Percentiles rank a stretch among this genome's conserved stretches.
These are phyloP conservation scores for Flaveria sonorensis DNA, from an alignment of 129 eudicot species.

Conservation along the genomic window DNA sequence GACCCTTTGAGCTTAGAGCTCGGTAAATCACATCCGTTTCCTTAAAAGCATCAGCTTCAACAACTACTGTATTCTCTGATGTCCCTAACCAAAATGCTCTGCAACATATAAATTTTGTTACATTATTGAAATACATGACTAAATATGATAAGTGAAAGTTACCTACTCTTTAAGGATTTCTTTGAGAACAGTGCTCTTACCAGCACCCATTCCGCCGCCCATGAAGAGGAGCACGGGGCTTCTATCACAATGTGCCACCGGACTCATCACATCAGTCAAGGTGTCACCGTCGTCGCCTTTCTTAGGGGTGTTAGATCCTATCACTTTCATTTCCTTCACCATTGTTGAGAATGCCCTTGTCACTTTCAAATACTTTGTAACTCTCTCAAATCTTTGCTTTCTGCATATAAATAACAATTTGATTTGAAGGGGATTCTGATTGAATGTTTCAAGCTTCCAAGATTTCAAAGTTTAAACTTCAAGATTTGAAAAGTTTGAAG, in stretches of 20 bases:
- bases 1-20: conserved; percentile 75
- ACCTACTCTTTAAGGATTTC: conserved; percentile 81
- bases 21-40: conserved; percentile 81
- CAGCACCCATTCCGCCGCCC: conserved; percentile 99
- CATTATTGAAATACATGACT: background rate
- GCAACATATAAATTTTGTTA: conserved; percentile 14
- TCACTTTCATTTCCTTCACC: conserved; percentile 77
- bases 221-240: conserved; percentile 90
- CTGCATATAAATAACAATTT: conserved; percentile 35
- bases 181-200: conserved; percentile 98
- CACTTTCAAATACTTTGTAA: conserved; percentile 57
- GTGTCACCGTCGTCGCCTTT: conserved; percentile 17
- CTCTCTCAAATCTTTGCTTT: conserved; percentile 77
- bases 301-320: conserved; percentile 37
- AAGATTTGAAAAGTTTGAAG: no score
- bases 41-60: conserved; percentile 96
- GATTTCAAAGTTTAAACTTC: no score
- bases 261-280: conserved; percentile 59
- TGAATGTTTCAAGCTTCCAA: no score
- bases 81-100: conserved; percentile 91
- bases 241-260: conserved; percentile 61
- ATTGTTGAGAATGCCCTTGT: conserved; percentile 67
- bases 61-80: conserved; percentile 69
- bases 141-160: background rate
- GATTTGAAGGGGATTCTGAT: no score